phyloP scores from a whole-genome alignment of 2,329 filamentous ascomycete species.

The Chaetomium strumarium region DNA sequence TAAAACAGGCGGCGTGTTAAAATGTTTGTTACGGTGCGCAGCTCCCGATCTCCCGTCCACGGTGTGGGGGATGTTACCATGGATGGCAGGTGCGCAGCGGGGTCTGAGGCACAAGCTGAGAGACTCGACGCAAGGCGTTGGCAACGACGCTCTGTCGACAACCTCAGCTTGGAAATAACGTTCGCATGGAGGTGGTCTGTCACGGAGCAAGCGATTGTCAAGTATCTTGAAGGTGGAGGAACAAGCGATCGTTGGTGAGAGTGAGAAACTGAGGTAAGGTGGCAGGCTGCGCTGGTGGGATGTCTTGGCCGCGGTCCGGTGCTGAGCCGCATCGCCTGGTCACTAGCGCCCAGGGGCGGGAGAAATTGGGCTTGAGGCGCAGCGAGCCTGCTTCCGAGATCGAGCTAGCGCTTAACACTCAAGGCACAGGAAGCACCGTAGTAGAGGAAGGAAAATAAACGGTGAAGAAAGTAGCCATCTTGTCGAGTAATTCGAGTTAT shows the following conservation, averaged over 20 bases:
- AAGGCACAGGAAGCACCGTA: not conserved
- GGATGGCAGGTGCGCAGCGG: conserved; percentile 18
- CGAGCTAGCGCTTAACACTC: not conserved
- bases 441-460: not conserved
- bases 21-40: conserved; percentile 10
- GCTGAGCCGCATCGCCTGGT: not conserved
- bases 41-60: conserved; percentile 7
- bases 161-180: not conserved
- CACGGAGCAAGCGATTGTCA: too few species aligned
- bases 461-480: too few species aligned
- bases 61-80: conserved; percentile 13
- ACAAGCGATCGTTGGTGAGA: too few species aligned
- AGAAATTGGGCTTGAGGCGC: conserved; percentile 20
- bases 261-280: too few species aligned
- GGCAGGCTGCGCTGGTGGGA: too few species aligned
- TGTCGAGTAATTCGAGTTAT: too few species aligned
- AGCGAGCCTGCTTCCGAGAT: conserved; percentile 14
- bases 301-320: too few species aligned
- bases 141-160: not conserved
- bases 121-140: not conserved
- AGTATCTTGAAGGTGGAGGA: too few species aligned
- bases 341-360: not conserved
- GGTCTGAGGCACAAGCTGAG: conserved; percentile 8
- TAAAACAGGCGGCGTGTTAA: not conserved
- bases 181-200: too few species aligned